Evolutionary conservation across 108 stramenopile species (phyloP), one percentile per base, ranked within the genome.

Genomic region (Nitzschia sp.): DNA sequence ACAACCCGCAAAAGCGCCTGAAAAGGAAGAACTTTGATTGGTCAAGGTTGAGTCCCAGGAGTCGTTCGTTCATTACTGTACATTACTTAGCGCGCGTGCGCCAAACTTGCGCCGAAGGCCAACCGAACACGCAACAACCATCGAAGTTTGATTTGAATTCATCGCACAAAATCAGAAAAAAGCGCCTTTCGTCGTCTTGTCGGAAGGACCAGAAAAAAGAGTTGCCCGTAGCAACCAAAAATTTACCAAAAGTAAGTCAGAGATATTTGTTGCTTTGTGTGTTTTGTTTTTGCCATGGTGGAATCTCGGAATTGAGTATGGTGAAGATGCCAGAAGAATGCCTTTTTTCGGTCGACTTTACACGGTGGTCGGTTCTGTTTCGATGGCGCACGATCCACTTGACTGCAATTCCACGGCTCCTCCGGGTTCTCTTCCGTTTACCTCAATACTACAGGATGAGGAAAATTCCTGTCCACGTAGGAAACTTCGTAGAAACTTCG

Each of bases 111-210:
- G n/a, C n/a, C n/a, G n/a, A n/a, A n/a, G n/a, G n/a, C n/a, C n/a
- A n/a, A n/a, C n/a, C n/a, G n/a, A n/a, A n/a, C n/a, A n/a, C n/a
- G n/a, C n/a, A n/a, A n/a, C n/a, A n/a, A n/a, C n/a, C n/a, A n/a
- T n/a, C n/a, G n/a, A n/a, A n/a, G n/a, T n/a, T n/a, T n/a, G n/a
- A n/a, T 41, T 41, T 41, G 38, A 41, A 41, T 31, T 3, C 13
- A 31, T 34, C 56, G 33, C 60, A 63, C 58, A 68, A 72, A 69
- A 41, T 48, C 65, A 72, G 66, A 71, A 68, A 78, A 78, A 78
- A 72, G 77, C 38, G 77, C 77, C 70, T 71, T 53, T 58, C 41
- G 63, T 58, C 16, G 56, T 47, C 46, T 53, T 47, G 44, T 26
- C 25, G 57, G 57, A 63, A 63, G 71, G 71, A 72, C 71, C 52